Conservation (phyloP, 768 basidiomycete genomes). For the Auriscalpium vulgare region DNA sequence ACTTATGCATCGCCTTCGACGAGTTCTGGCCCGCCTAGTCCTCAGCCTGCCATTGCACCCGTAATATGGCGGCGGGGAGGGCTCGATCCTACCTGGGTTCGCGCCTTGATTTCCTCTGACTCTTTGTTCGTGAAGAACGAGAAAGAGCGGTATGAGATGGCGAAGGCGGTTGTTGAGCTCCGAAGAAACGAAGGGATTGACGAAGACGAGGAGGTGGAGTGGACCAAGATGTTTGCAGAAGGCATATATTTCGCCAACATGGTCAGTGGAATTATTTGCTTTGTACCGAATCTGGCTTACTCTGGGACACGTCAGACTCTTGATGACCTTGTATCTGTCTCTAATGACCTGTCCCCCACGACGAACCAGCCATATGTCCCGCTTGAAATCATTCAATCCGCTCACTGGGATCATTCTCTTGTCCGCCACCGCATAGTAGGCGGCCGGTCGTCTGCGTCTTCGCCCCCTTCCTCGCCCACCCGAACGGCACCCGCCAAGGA, state of each 20-base stretch:
- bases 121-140: slow-evolving; percentile 74
- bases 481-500: slow-evolving; percentile 43
- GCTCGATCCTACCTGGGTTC: slow-evolving; percentile 63
- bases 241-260: slow-evolving; percentile 86
- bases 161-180: slow-evolving; percentile 67
- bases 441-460: slow-evolving; percentile 21
- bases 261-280: slow-evolving; percentile 36
- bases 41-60: slow-evolving; percentile 28
- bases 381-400: slow-evolving; percentile 56
- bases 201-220: slow-evolving; percentile 61
- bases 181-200: slow-evolving; percentile 47
- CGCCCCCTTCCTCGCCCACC: slow-evolving; percentile 28
- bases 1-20: background rate
- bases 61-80: slow-evolving; percentile 72
- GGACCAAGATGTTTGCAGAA: slow-evolving; percentile 59
- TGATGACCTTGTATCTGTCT: slow-evolving; percentile 72
- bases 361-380: slow-evolving; percentile 67
- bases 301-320: slow-evolving; percentile 41
- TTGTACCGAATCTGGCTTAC: slow-evolving; percentile 7
- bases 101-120: slow-evolving; percentile 69
- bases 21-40: background rate
- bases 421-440: slow-evolving; percentile 51
- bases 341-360: slow-evolving; percentile 64
- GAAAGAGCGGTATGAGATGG: slow-evolving; percentile 72
- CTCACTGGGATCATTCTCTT: slow-evolving; percentile 74